A percentile compares a stretch with the other conserved stretches of the same genome.
Evolutionary conservation across 768 basidiomycete species (phyloP).

Genomic region (Lactarius indigo): DNA sequence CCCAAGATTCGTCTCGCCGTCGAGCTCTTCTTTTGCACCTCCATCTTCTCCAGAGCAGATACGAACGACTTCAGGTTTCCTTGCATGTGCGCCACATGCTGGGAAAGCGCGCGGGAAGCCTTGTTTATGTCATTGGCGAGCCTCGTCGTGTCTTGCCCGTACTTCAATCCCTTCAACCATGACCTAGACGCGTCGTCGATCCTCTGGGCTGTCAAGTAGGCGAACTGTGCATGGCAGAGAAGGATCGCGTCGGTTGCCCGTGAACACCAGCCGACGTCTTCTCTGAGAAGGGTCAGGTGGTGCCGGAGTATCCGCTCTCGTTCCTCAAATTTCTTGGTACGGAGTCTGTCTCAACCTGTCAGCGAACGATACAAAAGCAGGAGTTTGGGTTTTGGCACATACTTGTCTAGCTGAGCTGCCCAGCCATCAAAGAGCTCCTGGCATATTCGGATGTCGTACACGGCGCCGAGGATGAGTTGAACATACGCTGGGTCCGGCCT

Average conservation of each 20-base stretch:
- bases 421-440: conserved; percentile 17
- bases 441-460: conserved; percentile 17
- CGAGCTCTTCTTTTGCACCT: conserved; percentile 5
- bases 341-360: not conserved
- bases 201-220: conserved; percentile 9
- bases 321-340: conserved; percentile 1
- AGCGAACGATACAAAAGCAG: not conserved
- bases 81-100: not conserved
- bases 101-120: conserved; percentile 3
- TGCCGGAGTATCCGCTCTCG: not conserved
- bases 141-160: conserved; percentile 7
- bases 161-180: conserved; percentile 9
- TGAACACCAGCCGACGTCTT: conserved; percentile 9
- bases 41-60: conserved; percentile 10
- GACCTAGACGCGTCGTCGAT: conserved; percentile 13
- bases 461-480: conserved; percentile 1
- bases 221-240: conserved; percentile 13
- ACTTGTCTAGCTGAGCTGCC: conserved; percentile 14
- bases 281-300: conserved; percentile 1
- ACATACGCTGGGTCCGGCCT: conserved; percentile 1
- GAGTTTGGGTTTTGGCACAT: not conserved
- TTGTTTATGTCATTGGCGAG: conserved; percentile 15
- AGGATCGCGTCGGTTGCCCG: conserved; percentile 12
- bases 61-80: conserved; percentile 7
- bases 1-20: conserved; percentile 1